Evolutionary conservation across 768 basidiomycete species (phyloP).

Genomic region (Leccinum subtestaceum): DNA sequence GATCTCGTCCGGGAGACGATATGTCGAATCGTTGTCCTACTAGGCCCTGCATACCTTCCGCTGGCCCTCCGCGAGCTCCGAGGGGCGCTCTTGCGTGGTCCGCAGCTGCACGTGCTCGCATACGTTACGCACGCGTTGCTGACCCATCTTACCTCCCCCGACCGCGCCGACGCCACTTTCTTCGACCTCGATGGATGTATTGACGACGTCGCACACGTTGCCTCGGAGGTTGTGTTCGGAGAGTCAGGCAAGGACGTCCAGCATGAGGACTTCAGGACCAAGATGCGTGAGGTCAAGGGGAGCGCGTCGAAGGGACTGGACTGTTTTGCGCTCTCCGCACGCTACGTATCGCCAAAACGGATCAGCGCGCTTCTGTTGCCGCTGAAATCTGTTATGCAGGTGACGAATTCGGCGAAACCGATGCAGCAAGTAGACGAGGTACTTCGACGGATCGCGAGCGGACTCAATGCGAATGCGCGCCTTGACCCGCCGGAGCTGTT

Average conservation of each 20-base stretch:
- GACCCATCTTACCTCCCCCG: conserved; percentile 69
- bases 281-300: conserved; percentile 85
- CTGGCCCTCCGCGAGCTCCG: conserved; percentile 76
- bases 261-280: conserved; percentile 89
- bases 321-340: conserved; percentile 78
- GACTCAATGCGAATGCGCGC: conserved; percentile 79
- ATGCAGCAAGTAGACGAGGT: conserved; percentile 88
- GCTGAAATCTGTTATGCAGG: conserved; percentile 78
- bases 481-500: conserved; percentile 70
- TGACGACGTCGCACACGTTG: conserved; percentile 74
- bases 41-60: conserved; percentile 75
- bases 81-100: conserved; percentile 83
- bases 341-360: conserved; percentile 70
- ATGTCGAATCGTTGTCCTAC: conserved; percentile 67
- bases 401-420: conserved; percentile 75
- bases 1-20: conserved; percentile 83
- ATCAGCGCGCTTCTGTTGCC: conserved; percentile 78
- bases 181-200: conserved; percentile 71
- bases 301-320: conserved; percentile 85
- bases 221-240: conserved; percentile 90
- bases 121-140: conserved; percentile 80
- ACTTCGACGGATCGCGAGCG: conserved; percentile 74
- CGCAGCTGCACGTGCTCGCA: conserved; percentile 91
- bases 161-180: conserved; percentile 50
- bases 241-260: conserved; percentile 88